A percentile compares a stretch with the other conserved stretches of the same genome.
phyloP scores from a whole-genome alignment of 1,284 basidiomycete genomes.

The Melanopsichium pennsylvanicum region DNA sequence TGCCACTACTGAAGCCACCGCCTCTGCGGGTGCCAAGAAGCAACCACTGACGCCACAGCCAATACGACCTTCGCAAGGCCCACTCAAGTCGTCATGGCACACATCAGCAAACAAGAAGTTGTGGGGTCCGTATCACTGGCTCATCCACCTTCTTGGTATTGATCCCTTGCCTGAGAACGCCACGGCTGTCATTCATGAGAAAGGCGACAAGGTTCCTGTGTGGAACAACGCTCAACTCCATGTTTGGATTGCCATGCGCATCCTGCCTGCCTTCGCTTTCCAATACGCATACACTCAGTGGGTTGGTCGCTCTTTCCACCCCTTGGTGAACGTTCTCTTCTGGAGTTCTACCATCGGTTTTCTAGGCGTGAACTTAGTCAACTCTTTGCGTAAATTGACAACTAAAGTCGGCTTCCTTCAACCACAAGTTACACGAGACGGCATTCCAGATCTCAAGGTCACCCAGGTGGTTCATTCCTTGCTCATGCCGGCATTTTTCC shows the following conservation, averaged over 20 bases:
- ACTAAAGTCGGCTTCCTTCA: constrained; percentile 53
- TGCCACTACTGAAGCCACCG: constrained; percentile 9
- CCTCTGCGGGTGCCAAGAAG: constrained; percentile 9
- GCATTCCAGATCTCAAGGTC: constrained; percentile 40
- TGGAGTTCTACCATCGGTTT: constrained; percentile 27
- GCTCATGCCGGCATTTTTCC: constrained; percentile 38
- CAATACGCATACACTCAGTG: constrained; percentile 43
- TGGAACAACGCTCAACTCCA: constrained; percentile 47
- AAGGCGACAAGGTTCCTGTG: constrained; percentile 40
- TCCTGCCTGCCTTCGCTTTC: constrained; percentile 39
- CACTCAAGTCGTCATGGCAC: constrained; percentile 45
- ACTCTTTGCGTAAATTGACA: constrained; percentile 22
- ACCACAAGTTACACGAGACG: constrained; percentile 42
- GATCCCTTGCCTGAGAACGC: constrained; percentile 31
- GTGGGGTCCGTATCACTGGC: constrained; percentile 23
- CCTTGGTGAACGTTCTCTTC: constrained; percentile 43
- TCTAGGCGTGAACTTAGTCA: constrained; percentile 34
- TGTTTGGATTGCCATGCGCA: constrained; percentile 39
- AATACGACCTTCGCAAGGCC: constrained; percentile 36
- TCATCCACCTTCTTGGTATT: constrained; percentile 21
- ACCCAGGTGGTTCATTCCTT: constrained; percentile 38
- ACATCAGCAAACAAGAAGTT: constrained; percentile 4
- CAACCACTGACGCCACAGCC: constrained; percentile 20
- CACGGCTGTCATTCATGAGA: constrained; percentile 24
- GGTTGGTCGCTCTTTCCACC: constrained; percentile 48